Evolutionary conservation across 139 green algal species (phyloP), one percentile per base, ranked within the genome.

Genomic region (Chlamydomonas urium): DNA sequence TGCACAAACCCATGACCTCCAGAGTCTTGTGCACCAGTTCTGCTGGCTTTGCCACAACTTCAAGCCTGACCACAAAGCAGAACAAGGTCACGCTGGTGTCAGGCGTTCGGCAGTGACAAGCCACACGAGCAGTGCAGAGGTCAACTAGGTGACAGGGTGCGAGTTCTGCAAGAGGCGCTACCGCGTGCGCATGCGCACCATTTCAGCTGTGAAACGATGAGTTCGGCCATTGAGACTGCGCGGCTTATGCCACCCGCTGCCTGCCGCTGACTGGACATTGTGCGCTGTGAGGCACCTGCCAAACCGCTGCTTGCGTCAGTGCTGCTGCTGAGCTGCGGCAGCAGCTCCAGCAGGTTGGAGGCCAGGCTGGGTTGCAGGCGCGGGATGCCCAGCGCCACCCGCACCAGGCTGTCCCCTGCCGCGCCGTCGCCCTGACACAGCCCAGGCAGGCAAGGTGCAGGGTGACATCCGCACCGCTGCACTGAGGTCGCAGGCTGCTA

Each of bases 361-460:
- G 60, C 60, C 10, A 67, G 29, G 17, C 14, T 42, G 32, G 29
- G 32, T 21, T 67, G 60, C 32, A 67, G 32, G 32, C 5, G 19
- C 21, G 60, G 60, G 8, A 67, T 8, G 32, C 60, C 33, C 33
- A 67, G 60, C 4, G 14, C 6, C 10, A 42, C 60, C 33, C 60
- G n/a, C 6, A 67, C 23, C 6, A 67, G 33, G 60, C 60, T 67
- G 60, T 67, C 60, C 29, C 60, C 60, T n/a, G n/a, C n/a, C n/a
- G n/a, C n/a, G n/a, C n/a, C n/a, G n/a, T n/a, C n/a, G n/a, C n/a
- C n/a, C n/a, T n/a, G n/a, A n/a, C n/a, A n/a, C n/a, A n/a, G n/a
- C n/a, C n/a, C n/a, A n/a, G n/a, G n/a, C n/a, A n/a, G n/a, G n/a
- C n/a, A n/a, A n/a, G n/a, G n/a, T n/a, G n/a, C n/a, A n/a, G n/a